Evolutionary conservation across 192 early-diverging fungal species (phyloP), one percentile per base, ranked within the genome.

Genomic region (Linnemannia elongata): DNA sequence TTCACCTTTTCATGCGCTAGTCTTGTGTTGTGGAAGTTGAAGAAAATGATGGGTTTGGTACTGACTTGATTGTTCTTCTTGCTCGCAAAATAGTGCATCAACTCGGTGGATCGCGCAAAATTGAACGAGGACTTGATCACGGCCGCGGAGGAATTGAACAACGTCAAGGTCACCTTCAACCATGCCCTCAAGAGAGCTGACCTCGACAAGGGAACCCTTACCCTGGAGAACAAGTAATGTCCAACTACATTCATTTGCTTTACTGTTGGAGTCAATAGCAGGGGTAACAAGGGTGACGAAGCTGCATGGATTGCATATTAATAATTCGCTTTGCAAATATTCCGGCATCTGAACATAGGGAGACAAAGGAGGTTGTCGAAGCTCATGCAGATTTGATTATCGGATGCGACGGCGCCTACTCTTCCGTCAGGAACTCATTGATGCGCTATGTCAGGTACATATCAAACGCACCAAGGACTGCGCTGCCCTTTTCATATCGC

Each of bases 361-460:
- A 78, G 27, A 90, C 89, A 57, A 88, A 89, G 75, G 54, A 90
- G 54, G 73, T 49, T 38, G 57, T 93, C 33, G 86, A 74, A 30
- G 89, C 91, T 10, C 57, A 91, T 7, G 93, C 92, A 15, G 97
- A 98, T 81, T 88, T 97, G 36, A 93, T 99, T 70, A 91, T 99
- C 45, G 97, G 97, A 52, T 95, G 96, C 24, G 97, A 98, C 86
- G 97, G 97, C 47, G 96, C 96, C 27, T 96, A 95, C 79, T 98
- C 97, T 54, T 77, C 90, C 18, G 94, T 95, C 60, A 92, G 98
- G 55, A 92, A 91, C 75, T 94, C 96, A 76, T 87, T 99, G 82
- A 96, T 98, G 97, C 86, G 95, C 60, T 86, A 90, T 74, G 88
- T 92, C 33, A 91, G 93, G 94, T 96, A 92, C 24, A 13, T 24